phyloP scores from a whole-genome alignment of 805 yeast genomes.

The Myxozyma lipomycoides region DNA sequence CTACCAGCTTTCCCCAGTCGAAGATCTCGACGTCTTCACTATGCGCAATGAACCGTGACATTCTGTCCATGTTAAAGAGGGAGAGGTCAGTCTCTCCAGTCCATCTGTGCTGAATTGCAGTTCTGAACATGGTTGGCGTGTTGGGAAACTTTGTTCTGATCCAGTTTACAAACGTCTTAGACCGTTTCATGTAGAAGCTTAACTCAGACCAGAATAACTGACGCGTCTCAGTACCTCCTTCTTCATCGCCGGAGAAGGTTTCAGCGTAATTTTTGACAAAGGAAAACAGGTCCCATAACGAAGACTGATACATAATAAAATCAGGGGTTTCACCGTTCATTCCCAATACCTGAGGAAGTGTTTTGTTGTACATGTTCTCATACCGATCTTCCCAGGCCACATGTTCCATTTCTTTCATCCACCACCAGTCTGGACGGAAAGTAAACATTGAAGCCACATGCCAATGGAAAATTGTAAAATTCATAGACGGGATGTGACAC shows the following conservation, averaged over 20 bases:
- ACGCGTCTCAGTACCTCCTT: neutral
- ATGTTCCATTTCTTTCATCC: slow-evolving; percentile 7
- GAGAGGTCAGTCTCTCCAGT: slow-evolving; percentile 14
- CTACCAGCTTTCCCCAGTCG: slow-evolving; percentile 17
- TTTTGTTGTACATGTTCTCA: slow-evolving; percentile 7
- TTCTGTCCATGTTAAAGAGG: slow-evolving; percentile 15
- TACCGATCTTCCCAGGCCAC: slow-evolving; percentile 22
- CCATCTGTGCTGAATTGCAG: slow-evolving; percentile 9
- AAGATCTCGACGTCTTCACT: slow-evolving; percentile 13
- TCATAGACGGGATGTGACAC: slow-evolving; percentile 15
- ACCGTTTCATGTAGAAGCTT: slow-evolving; percentile 1
- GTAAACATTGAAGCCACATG: slow-evolving; percentile 16
- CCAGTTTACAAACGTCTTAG: neutral
- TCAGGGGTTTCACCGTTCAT: slow-evolving; percentile 6
- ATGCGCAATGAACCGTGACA: slow-evolving; percentile 16
- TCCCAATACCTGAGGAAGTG: slow-evolving; percentile 5
- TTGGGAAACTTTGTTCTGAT: neutral
- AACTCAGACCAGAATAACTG: slow-evolving; percentile 7
- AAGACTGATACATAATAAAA: slow-evolving; percentile 6
- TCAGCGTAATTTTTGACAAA: slow-evolving; percentile 1
- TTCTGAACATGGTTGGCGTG: slow-evolving; percentile 16
- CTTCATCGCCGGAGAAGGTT: neutral
- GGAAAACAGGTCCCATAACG: slow-evolving; percentile 7
- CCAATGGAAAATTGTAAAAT: slow-evolving; percentile 25
- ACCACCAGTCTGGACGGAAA: slow-evolving; percentile 25